Evolutionary conservation across 306 rosid species (phyloP).

Genomic region (Canavalia ensiformis): DNA sequence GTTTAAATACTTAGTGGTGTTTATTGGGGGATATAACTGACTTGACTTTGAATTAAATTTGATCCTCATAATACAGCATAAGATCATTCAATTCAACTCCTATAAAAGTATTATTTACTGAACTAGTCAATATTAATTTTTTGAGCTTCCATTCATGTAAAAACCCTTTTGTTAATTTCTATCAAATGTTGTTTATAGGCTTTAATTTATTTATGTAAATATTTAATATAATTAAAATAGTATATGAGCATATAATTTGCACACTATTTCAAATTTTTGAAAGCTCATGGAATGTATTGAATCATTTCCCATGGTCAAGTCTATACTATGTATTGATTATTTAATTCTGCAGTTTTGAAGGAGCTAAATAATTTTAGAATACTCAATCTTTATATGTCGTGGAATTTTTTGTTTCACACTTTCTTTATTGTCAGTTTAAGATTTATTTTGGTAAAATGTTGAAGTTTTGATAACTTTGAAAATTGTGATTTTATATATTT

Average conservation of each 20-base stretch:
- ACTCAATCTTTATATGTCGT: not conserved
- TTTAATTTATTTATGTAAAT: not conserved
- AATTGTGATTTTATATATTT: not conserved
- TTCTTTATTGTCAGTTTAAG: not conserved
- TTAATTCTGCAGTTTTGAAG: not conserved
- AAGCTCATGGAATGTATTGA: not conserved
- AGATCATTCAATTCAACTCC: not conserved
- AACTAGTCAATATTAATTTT: not conserved
- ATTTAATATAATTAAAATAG: not conserved
- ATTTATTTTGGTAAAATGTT: not conserved
- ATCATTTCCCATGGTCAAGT: not conserved
- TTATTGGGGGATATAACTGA: not conserved
- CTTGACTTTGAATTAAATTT: constrained; percentile 1
- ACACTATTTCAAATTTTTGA: not conserved
- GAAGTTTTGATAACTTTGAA: not conserved
- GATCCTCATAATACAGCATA: not conserved
- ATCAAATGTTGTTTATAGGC: not conserved
- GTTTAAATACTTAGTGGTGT: not conserved
- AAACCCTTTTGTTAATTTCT: not conserved
- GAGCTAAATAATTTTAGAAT: not conserved
- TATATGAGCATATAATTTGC: not conserved
- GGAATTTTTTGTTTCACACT: not conserved
- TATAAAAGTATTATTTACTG: not conserved
- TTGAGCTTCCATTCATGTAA: not conserved
- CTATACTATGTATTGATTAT: not conserved